Base-by-base conservation (phyloP, 345 rosid species). In the Turnera subulata region DNA sequence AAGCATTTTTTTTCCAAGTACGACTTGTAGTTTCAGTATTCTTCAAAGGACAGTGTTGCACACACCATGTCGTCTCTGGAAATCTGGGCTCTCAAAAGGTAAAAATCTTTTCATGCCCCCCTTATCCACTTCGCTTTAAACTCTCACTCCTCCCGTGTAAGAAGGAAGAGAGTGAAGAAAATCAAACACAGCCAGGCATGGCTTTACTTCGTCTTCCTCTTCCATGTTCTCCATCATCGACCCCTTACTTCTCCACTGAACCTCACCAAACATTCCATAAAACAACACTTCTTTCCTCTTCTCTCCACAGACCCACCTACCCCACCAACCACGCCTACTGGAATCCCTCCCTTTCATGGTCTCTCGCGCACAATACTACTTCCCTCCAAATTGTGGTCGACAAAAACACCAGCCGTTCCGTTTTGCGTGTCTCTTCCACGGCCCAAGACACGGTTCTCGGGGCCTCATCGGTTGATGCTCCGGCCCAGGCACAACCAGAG, bases 161-260 rank as follows among this genome's bases (percentile, higher is more conserved):
- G 35, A 3, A 29, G 35, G n/a, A 29, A 29, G 35, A 29, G 35
- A 29, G 35, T 29, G 35, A 29, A 29, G 35, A 29, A 29, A n/a
- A n/a, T n/a, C n/a, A n/a, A n/a, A n/a, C n/a, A n/a, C n/a, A n/a
- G n/a, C 8, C 35, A 29, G 43, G 40, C 56, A 75, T 66, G 86
- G 79, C 85, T 72, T 73, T 69, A 56, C 71, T 76, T 70, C 82
- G 73, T 59, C 82, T 77, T 65, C 78, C 40, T 59, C 82, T 77
- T 65, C 78, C 40, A 38, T 58, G 63, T 54, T 54, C 29, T 74
- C 63, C 73, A 46, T 48, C 81, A 74, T 47, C 81, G 72, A 56
- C 62, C 24, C 49, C 38, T 11, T 51, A 44, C 51, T 22, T 65
- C 6, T 38, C 54, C 43, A 15, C 33, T 44, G 55, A 65, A 63